Evolutionary conservation across 1,139 yeast species (phyloP), one percentile per base, ranked within the genome.

Genomic region (Candida smagusa): DNA sequence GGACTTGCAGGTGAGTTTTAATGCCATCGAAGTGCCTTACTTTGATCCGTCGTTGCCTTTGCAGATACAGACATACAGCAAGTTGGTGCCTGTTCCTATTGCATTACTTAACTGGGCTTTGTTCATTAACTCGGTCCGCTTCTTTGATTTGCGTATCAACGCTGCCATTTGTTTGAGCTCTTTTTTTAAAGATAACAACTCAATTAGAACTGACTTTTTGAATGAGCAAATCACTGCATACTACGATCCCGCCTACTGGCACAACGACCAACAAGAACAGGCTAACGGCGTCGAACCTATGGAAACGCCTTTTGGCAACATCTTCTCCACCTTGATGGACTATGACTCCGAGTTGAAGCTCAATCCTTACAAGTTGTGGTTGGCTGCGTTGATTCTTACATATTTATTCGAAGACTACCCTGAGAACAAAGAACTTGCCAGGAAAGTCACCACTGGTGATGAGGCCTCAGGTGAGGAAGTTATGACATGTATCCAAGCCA

Each of bases 351-450:
- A 84, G 12, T 63, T 77, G 33, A 78, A 81, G 41, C 61, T 89
- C 31, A 90, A 94, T 48, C 97, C 98, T 0, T 92, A 88, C 56
- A 79, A 82, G 51, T 65, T 81, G 1, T 94, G 96, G 95, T 90
- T 92, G 63, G 81, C 97, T 0, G 69, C 87, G 1, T 74, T 80
- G 2, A 68, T 87, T 3, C 54, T 92, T 29, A 66, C 85, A 39
- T 77, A 77, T 41, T 54, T 89, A 4, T 76, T 89, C 46, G 77
- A 77, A 39, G 86, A 79, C 32, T 68, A 68, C 40, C 69, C 68
- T 7, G 79, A 72, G 22, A 71, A 76, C 23, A 72, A 76, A 43
- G 75, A 72, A 9, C 48, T 73, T 24, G 75, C 86, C 0, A 63
- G 79, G 34, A 54, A 58, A 0, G 68, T 87, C n/a, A 67, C 67